These are phyloP conservation scores for Mycena citricolor DNA, from an alignment of 1,284 basidiomycete species.

Conservation along the genomic window DNA sequence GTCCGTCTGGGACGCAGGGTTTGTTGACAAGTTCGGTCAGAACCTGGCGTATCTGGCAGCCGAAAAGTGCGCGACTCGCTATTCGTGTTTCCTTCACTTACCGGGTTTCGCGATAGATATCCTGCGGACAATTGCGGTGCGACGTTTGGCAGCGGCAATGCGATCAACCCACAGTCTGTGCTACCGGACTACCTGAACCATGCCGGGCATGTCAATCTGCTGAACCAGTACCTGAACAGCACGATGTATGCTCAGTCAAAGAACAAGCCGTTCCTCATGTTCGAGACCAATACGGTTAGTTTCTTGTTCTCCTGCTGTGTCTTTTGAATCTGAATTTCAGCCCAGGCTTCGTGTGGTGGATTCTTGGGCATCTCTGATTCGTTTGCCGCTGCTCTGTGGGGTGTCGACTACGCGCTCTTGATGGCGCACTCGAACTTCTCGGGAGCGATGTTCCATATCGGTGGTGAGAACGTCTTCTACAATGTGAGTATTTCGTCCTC, in stretches of 20 bases:
- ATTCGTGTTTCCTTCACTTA: conserved; percentile 10
- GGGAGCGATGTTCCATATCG: conserved; percentile 46
- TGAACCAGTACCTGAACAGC: conserved; percentile 51
- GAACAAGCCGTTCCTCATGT: conserved; percentile 64
- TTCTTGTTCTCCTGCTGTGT: background rate
- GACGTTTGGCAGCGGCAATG: too few species aligned
- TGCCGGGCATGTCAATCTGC: conserved; percentile 44
- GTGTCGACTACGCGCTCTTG: conserved; percentile 57
- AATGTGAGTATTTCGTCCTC: conserved; percentile 54
- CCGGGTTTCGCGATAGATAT: conserved; percentile 19
- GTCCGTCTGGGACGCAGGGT: conserved; percentile 46
- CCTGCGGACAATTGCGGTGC: background rate
- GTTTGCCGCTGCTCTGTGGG: conserved; percentile 72
- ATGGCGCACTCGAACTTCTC: conserved; percentile 62
- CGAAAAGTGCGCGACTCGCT: conserved; percentile 25
- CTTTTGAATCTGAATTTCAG: background rate
- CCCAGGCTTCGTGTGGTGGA: conserved; percentile 59
- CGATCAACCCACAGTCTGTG: conserved; percentile 47
- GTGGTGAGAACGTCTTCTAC: conserved; percentile 64
- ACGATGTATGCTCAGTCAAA: conserved; percentile 42
- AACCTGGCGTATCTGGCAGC: conserved; percentile 1
- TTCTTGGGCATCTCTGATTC: conserved; percentile 71
- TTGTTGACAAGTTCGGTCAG: conserved; percentile 20
- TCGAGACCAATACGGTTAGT: conserved; percentile 68
- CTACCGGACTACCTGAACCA: conserved; percentile 64